These are phyloP conservation scores for Leccinum imitatum DNA, from an alignment of 768 basidiomycete species.

Conservation along the genomic window DNA sequence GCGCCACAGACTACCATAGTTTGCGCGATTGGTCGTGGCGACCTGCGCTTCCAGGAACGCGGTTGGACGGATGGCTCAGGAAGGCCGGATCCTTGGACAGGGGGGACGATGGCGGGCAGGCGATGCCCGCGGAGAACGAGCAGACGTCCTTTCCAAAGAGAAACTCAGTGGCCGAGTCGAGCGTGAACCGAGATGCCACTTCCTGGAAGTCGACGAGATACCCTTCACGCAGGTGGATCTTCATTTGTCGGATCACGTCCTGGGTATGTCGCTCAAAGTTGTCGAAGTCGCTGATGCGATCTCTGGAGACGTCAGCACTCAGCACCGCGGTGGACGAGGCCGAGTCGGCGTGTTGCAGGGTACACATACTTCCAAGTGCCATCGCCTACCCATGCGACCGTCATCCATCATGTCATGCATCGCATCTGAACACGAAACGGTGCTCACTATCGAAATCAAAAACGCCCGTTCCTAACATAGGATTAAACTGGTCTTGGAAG, in stretches of 20 bases:
- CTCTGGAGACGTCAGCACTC: constrained; percentile 18
- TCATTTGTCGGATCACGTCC: constrained; percentile 34
- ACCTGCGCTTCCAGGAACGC: constrained; percentile 41
- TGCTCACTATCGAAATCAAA: constrained; percentile 40
- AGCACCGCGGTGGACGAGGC: neutral
- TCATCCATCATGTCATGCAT: neutral
- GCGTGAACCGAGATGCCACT: constrained; percentile 44
- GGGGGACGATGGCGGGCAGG: constrained; percentile 29
- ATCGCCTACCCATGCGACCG: constrained; percentile 23
- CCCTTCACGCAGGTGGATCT: constrained; percentile 34
- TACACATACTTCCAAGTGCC: constrained; percentile 38
- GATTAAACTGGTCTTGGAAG: constrained; percentile 21
- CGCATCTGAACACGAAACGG: neutral
- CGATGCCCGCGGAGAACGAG: constrained; percentile 39
- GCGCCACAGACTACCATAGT: constrained; percentile 45
- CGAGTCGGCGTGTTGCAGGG: neutral
- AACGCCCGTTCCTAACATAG: constrained; percentile 38
- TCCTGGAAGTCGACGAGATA: constrained; percentile 46
- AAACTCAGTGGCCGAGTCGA: constrained; percentile 60
- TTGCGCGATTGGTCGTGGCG: constrained; percentile 31
- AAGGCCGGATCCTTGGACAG: constrained; percentile 24
- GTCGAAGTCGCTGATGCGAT: constrained; percentile 41
- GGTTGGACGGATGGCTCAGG: constrained; percentile 32
- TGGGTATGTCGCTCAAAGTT: constrained; percentile 39
- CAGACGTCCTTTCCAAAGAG: constrained; percentile 46